Conservation (phyloP, 495 filamentous ascomycete species). For the Neurospora sp. region DNA sequence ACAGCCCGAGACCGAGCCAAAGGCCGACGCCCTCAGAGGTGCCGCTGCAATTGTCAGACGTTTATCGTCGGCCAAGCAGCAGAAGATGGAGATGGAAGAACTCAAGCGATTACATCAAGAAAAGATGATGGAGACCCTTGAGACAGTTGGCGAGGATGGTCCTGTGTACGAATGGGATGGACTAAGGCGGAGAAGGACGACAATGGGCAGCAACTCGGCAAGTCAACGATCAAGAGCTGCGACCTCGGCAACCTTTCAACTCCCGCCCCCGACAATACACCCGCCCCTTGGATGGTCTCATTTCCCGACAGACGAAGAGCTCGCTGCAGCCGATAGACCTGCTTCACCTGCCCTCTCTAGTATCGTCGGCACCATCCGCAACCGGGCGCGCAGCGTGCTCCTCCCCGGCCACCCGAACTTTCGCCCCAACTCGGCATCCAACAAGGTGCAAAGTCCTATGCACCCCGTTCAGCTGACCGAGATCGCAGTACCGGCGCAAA, state of each 20-base stretch:
- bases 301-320: slow-evolving; percentile 61
- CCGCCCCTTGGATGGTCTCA: slow-evolving; percentile 83
- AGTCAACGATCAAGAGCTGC: slow-evolving; percentile 22
- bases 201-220: slow-evolving; percentile 34
- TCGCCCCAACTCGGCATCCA: slow-evolving; percentile 8
- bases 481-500: slow-evolving; percentile 45
- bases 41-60: slow-evolving; percentile 81
- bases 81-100: slow-evolving; percentile 74
- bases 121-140: slow-evolving; percentile 56
- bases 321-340: slow-evolving; percentile 38
- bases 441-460: slow-evolving; percentile 36
- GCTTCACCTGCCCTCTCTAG: slow-evolving; percentile 41
- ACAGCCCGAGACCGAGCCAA: slow-evolving; percentile 89
- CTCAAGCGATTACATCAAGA: slow-evolving; percentile 71
- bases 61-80: slow-evolving; percentile 63
- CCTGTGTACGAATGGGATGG: slow-evolving; percentile 83
- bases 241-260: slow-evolving; percentile 25
- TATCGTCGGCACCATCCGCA: slow-evolving; percentile 52
- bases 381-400: slow-evolving; percentile 39
- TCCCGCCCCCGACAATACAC: slow-evolving; percentile 44
- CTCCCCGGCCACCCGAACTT: slow-evolving; percentile 34
- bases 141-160: slow-evolving; percentile 60
- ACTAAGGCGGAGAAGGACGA: slow-evolving; percentile 70
- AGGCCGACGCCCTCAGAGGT: slow-evolving; percentile 92
- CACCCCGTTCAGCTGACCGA: slow-evolving; percentile 52